A percentile compares a stretch with the other conserved stretches of the same genome.
Evolutionary conservation across 1,284 basidiomycete genomes (phyloP).

Genomic region (Trichosporon ovoides): DNA sequence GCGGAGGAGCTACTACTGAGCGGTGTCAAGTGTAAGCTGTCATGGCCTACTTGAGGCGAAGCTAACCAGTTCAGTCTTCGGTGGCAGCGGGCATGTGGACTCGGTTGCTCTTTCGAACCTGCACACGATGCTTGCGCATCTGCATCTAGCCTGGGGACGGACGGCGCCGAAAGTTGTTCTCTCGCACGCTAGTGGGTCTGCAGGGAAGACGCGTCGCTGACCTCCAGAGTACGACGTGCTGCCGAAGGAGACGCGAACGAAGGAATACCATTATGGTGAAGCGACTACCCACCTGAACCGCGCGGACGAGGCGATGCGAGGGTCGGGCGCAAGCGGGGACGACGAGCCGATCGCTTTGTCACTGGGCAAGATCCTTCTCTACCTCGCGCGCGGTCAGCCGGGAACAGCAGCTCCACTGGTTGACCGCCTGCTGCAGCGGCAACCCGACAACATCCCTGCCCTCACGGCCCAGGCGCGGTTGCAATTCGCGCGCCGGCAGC

Average conservation of each 20-base stretch:
- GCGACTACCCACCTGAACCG: conserved; percentile 66
- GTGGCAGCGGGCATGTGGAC: conserved; percentile 46
- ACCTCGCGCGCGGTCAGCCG: conserved; percentile 70
- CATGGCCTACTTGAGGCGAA: too few relatives aligned
- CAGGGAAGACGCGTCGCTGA: conserved; percentile 15
- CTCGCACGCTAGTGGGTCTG: conserved; percentile 62
- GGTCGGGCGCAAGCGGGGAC: conserved; percentile 25
- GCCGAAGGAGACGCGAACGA: conserved; percentile 55
- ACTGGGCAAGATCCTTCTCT: conserved; percentile 57
- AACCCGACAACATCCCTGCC: conserved; percentile 66
- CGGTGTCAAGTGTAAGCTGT: conserved; percentile 45
- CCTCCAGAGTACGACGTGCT: conserved; percentile 64
- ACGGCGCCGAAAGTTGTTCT: conserved; percentile 74
- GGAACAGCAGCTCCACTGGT: conserved; percentile 73
- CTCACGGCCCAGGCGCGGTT: conserved; percentile 63
- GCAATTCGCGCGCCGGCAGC: conserved; percentile 69
- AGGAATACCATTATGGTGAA: conserved; percentile 61
- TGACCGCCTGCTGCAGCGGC: conserved; percentile 68
- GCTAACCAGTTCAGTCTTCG: conserved; percentile 28
- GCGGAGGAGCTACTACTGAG: conserved; percentile 41
- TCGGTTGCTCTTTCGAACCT: conserved; percentile 53
- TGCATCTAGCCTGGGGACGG: conserved; percentile 69
- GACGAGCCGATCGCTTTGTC: conserved; percentile 41
- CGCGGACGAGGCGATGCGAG: conserved; percentile 62
- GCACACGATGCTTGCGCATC: conserved; percentile 73